These are phyloP conservation scores for Allomyces macrogynus DNA, from an alignment of 192 early-diverging fungal genomes.

Conservation along the genomic window DNA sequence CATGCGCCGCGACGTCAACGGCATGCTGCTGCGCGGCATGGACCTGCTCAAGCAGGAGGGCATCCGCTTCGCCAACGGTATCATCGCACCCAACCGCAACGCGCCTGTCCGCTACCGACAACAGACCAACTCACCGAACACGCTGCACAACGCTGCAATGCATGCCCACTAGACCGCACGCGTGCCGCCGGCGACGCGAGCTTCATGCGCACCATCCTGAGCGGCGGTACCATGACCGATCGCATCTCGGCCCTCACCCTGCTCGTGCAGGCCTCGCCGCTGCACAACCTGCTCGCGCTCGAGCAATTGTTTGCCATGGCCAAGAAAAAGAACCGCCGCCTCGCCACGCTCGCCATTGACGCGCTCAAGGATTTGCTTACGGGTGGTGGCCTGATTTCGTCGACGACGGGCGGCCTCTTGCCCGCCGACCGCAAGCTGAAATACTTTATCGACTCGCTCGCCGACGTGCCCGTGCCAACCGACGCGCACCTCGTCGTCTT, in stretches of 20 bases:
- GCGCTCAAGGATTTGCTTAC: conserved; percentile 78
- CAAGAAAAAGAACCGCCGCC: conserved; percentile 72
- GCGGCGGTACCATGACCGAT: conserved; percentile 82
- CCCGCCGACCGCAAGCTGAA: conserved; percentile 66
- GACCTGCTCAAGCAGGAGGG: conserved; percentile 12
- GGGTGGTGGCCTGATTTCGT: conserved; percentile 14
- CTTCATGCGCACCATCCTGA: conserved; percentile 71
- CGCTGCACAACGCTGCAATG: conserved; percentile 14
- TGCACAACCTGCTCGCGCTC: conserved; percentile 55
- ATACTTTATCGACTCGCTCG: conserved; percentile 82
- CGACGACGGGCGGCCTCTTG: conserved; percentile 19
- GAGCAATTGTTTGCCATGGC: conserved; percentile 65
- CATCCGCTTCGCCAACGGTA: conserved; percentile 14
- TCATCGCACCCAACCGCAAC: conserved; percentile 6
- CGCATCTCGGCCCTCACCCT: conserved; percentile 82
- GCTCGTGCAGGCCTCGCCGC: conserved; percentile 73
- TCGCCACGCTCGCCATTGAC: conserved; percentile 62
- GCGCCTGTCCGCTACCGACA: conserved; percentile 5
- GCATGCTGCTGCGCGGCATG: conserved; percentile 5
- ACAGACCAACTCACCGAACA: conserved; percentile 14
- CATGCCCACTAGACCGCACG: conserved; percentile 18
- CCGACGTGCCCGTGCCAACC: conserved; percentile 32
- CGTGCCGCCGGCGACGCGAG: conserved; percentile 48
- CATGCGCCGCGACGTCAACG: not conserved
- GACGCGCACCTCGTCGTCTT: conserved; percentile 65